These are phyloP conservation scores for Tricholoma terreum DNA, from an alignment of 768 basidiomycete genomes.

Conservation along the genomic window DNA sequence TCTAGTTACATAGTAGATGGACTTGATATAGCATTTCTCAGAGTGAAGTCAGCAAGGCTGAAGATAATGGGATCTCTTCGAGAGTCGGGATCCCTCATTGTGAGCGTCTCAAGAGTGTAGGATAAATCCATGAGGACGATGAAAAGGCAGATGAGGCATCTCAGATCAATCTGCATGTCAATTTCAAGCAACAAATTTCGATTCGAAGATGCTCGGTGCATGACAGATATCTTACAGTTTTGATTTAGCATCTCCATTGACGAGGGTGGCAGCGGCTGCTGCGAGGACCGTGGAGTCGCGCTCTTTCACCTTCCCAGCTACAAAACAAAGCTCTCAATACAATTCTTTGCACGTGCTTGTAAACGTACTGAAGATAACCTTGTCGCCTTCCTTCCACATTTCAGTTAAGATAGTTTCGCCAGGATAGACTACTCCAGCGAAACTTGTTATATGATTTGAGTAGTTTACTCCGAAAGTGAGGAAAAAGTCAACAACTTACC, in stretches of 20 bases:
- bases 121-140: no score
- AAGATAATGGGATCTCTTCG: no score
- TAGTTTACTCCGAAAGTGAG: not conserved
- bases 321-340: not conserved
- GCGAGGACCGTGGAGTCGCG: slow-evolving; percentile 67
- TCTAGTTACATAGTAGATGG: no score
- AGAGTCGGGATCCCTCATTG: no score
- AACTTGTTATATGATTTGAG: slow-evolving; percentile 39
- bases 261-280: slow-evolving; percentile 79
- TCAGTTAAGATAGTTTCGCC: slow-evolving; percentile 94
- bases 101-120: no score
- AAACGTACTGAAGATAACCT: slow-evolving; percentile 87
- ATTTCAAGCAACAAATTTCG: not conserved
- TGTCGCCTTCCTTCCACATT: slow-evolving; percentile 97
- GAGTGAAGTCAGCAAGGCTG: no score
- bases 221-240: slow-evolving; percentile 44
- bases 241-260: slow-evolving; percentile 47
- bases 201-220: not conserved
- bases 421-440: slow-evolving; percentile 89
- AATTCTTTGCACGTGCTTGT: not conserved
- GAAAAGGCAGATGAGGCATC: no score
- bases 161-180: no score
- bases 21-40: no score
- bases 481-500: slow-evolving; percentile 41
- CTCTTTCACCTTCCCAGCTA: slow-evolving; percentile 90